Percentiles rank a stretch among this genome's conserved stretches.
These are phyloP conservation scores for Symbiodinium pilosum DNA, from an alignment of 73 alveolate genomes.

Conservation along the genomic window DNA sequence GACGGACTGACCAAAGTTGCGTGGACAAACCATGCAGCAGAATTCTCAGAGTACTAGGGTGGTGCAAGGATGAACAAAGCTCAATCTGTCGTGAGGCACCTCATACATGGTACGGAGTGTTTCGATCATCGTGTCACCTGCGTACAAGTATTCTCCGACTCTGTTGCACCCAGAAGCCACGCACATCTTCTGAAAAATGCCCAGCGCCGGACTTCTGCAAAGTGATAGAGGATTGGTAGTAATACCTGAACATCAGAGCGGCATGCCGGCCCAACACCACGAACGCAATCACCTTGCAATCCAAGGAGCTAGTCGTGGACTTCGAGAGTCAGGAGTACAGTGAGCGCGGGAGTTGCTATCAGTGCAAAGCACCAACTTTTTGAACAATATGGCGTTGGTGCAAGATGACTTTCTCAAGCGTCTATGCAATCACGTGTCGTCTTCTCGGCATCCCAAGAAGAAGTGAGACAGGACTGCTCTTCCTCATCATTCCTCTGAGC, in stretches of 20 bases:
- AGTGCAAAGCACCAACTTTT: slow-evolving; percentile 17
- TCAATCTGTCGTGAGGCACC: too few relatives aligned
- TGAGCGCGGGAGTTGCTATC: slow-evolving; percentile 4
- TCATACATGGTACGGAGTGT: slow-evolving; percentile 1
- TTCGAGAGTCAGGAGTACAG: slow-evolving; percentile 25
- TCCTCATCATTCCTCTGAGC: not conserved
- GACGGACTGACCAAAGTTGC: too few relatives aligned
- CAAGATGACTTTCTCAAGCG: not conserved
- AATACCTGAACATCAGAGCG: not conserved
- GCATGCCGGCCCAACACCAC: not conserved
- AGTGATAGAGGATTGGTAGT: slow-evolving; percentile 2
- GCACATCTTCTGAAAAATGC: too few relatives aligned
- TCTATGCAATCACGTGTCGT: too few relatives aligned
- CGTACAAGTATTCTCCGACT: not conserved
- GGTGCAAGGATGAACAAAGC: too few relatives aligned
- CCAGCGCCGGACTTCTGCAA: not conserved
- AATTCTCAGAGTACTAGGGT: too few relatives aligned
- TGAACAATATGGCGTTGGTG: not conserved
- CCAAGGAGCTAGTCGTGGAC: slow-evolving; percentile 8
- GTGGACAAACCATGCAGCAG: too few relatives aligned
- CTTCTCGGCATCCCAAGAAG: too few relatives aligned
- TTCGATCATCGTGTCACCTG: slow-evolving; percentile 21
- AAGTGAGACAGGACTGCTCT: too few relatives aligned
- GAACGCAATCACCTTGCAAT: not conserved
- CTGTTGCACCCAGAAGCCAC: too few relatives aligned